Conservation (phyloP, 2,329 filamentous ascomycete species). For the Botrytis fabae region DNA sequence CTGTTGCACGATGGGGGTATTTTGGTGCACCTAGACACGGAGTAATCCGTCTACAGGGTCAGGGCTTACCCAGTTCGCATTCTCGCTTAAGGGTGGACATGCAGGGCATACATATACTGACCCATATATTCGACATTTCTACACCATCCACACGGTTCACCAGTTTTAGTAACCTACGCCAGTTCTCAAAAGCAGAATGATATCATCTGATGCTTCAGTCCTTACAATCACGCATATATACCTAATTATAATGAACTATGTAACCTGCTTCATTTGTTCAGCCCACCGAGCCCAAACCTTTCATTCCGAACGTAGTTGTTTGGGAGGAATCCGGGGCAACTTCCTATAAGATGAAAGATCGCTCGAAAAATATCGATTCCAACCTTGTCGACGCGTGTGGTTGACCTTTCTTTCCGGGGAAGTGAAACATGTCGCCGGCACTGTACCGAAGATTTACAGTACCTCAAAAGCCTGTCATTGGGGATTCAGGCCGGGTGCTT, state of each 20-base stretch:
- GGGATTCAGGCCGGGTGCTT: neutral
- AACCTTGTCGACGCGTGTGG: constrained; percentile 9
- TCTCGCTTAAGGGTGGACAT: neutral
- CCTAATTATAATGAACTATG: neutral
- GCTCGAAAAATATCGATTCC: neutral
- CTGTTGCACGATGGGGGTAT: neutral
- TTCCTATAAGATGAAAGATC: neutral
- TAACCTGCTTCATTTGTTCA: neutral
- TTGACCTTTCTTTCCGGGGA: neutral
- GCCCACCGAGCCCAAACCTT: neutral
- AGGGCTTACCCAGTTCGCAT: constrained; percentile 5
- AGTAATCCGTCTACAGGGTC: neutral
- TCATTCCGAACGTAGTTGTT: neutral
- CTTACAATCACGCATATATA: neutral
- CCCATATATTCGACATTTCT: neutral
- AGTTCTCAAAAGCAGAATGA: neutral
- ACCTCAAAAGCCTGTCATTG: neutral
- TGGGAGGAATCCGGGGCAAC: neutral
- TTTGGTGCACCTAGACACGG: neutral
- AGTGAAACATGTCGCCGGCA: constrained; percentile 11
- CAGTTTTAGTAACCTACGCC: neutral
- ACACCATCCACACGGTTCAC: neutral
- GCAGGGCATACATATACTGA: neutral
- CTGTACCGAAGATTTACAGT: constrained; percentile 6
- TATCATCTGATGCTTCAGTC: neutral